Percentiles rank a stretch among this genome's conserved stretches.
These are phyloP conservation scores for Solanum pimpinellifolium DNA, from an alignment of 257 asterid genomes.

Conservation along the genomic window DNA sequence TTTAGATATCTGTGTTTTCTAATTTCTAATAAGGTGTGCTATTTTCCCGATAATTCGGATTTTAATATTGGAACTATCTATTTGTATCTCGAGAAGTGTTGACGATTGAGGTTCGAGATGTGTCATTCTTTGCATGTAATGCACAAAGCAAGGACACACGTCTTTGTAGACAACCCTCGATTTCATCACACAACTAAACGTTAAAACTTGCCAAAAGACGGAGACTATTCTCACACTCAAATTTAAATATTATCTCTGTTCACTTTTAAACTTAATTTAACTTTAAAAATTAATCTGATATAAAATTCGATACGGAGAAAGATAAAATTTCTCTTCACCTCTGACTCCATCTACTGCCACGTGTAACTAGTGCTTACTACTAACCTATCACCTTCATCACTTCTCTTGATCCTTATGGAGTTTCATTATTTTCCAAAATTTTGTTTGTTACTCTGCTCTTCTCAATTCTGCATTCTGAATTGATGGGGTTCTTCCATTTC, in stretches of 20 bases:
- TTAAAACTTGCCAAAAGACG: neutral
- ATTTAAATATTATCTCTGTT: too few species aligned
- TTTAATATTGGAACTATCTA: neutral
- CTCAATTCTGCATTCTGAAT: neutral
- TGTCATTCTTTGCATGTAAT: neutral
- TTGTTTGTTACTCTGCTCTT: neutral
- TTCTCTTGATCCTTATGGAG: neutral
- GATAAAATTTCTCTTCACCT: neutral
- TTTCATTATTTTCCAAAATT: neutral
- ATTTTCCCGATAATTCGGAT: conserved; percentile 19
- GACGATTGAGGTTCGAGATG: neutral
- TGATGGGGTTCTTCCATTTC: neutral
- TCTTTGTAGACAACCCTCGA: neutral
- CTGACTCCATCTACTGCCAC: neutral
- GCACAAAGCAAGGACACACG: neutral
- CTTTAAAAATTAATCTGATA: too few species aligned
- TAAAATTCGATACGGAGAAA: neutral
- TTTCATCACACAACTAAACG: neutral
- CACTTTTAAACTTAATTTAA: too few species aligned
- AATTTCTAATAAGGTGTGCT: conserved; percentile 27
- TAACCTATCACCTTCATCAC: neutral
- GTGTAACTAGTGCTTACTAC: neutral
- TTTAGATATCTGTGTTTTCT: conserved; percentile 22
- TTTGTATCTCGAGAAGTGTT: neutral
- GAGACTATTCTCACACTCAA: neutral